Percentiles rank a stretch among this genome's conserved stretches.
Conservation (phyloP, 2,329 filamentous ascomycete species). For the Pseudocercospora fuligena region DNA sequence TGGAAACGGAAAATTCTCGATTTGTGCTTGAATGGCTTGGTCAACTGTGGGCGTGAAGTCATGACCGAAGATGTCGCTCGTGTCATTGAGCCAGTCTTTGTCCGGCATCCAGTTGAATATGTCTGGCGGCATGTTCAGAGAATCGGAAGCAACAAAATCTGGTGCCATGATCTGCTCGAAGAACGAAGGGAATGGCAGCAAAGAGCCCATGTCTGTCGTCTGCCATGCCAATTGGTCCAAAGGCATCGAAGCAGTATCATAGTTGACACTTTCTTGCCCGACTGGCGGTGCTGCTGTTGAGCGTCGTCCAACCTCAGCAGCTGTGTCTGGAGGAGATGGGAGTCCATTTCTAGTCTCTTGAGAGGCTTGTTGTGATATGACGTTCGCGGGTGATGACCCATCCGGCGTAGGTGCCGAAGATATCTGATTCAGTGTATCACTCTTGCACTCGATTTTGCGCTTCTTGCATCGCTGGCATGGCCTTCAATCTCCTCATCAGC, state of each 20-base stretch:
- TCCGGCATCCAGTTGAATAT: slow-evolving; percentile 27
- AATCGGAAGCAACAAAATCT: slow-evolving; percentile 19
- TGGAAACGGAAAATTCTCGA: not conserved
- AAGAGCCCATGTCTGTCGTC: slow-evolving; percentile 7
- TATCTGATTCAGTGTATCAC: slow-evolving; percentile 3
- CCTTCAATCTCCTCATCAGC: not conserved
- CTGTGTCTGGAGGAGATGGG: not conserved
- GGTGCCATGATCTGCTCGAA: slow-evolving; percentile 34
- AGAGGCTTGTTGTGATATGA: not conserved
- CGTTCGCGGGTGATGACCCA: not conserved
- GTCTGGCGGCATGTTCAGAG: slow-evolving; percentile 21
- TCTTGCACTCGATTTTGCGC: slow-evolving; percentile 18
- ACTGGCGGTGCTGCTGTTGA: too few species aligned
- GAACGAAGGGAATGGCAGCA: slow-evolving; percentile 24
- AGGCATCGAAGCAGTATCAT: not conserved
- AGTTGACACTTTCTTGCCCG: too few species aligned
- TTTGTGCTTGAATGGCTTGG: slow-evolving; percentile 17
- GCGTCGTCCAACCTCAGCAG: not conserved
- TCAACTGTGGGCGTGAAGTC: slow-evolving; percentile 30
- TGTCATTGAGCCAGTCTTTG: slow-evolving; percentile 23
- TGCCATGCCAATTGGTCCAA: not conserved
- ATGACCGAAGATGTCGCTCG: slow-evolving; percentile 26
- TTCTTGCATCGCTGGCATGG: slow-evolving; percentile 5
- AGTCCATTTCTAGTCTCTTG: not conserved
- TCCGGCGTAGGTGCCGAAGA: not conserved